phyloP scores from a whole-genome alignment of 2,329 filamentous ascomycete species.

The Botrytis pseudocinerea region DNA sequence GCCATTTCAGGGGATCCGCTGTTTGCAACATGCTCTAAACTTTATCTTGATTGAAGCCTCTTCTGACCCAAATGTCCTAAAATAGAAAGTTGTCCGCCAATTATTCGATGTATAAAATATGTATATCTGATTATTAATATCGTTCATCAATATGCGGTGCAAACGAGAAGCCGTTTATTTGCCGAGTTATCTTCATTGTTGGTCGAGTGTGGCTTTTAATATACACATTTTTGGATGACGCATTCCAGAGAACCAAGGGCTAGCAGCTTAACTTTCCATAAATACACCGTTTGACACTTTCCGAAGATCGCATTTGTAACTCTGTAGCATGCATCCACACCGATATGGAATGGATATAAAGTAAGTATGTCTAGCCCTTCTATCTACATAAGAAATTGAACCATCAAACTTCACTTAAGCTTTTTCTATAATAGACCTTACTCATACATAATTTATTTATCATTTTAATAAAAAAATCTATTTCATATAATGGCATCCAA shows the following conservation, averaged over 20 bases:
- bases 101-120: too few relatives aligned
- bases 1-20: not conserved
- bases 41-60: not conserved
- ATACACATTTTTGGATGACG: not conserved
- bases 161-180: not conserved
- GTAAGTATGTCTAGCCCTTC: not conserved
- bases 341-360: not conserved
- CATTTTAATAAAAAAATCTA: not conserved
- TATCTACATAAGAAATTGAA: not conserved
- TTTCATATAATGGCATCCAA: constrained; percentile 10
- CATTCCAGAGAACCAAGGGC: not conserved
- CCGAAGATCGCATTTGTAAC: not conserved
- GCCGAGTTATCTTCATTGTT: constrained; percentile 2
- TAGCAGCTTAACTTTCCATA: not conserved
- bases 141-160: not conserved
- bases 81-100: not conserved
- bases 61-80: not conserved
- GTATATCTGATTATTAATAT: not conserved
- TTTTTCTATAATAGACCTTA: not conserved
- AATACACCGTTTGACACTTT: not conserved
- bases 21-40: not conserved
- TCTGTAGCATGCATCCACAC: not conserved
- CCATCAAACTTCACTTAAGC: not conserved
- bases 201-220: not conserved
- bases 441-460: not conserved